Base-by-base conservation (phyloP, 2,329 filamentous ascomycete genomes). In the Cladosporium cucumerinum region DNA sequence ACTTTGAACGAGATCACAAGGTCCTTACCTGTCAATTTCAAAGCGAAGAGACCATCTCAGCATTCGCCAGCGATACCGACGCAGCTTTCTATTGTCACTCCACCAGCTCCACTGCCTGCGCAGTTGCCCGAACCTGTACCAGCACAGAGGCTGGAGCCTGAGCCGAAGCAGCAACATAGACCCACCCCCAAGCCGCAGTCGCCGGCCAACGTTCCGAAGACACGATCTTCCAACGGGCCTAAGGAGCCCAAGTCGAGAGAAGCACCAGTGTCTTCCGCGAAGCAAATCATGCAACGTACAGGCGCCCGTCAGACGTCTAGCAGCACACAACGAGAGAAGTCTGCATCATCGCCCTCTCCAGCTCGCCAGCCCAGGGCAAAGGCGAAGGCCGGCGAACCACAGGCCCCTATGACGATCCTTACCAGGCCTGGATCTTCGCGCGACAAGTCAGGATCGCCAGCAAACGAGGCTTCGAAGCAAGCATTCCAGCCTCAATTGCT, bases 1-100 rank as follows among this genome's bases (percentile, higher is more conserved):
- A 73, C 72, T 4, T 34, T 76, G 64, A 74, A 74, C 32, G 74
- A 75, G 66, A 72, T 75, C 51, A 76, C 74, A 5, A 66, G 74
- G 48, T 75, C 73, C 5, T 52, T 77, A 28, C 74, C 74, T 16
- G 16, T 58, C 49, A 71, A 68, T 28, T 43, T 55, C 61, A 71
- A 67, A 59, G 61, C 48, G 16, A 69, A 68, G 60, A 65, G 64
- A 57, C 65, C 69, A 16, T 59, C 62, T 58, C 62, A 64, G 43
- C 62, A 51, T 26, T 64, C 62, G n/a, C 62, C 62, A 16, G 46
- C 48, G n/a, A 21, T 62, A 23, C 60, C 60, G 7, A 43, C 32
- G 46, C 59, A 62, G 49, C 32, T 62, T 16, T 43, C 58, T 43
- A 51, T 46, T 18, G 25, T 36, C 32, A 30, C 64, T 14, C 46